These are phyloP conservation scores for Leccinum pellstonianum DNA, from an alignment of 768 basidiomycete species.

Conservation along the genomic window DNA sequence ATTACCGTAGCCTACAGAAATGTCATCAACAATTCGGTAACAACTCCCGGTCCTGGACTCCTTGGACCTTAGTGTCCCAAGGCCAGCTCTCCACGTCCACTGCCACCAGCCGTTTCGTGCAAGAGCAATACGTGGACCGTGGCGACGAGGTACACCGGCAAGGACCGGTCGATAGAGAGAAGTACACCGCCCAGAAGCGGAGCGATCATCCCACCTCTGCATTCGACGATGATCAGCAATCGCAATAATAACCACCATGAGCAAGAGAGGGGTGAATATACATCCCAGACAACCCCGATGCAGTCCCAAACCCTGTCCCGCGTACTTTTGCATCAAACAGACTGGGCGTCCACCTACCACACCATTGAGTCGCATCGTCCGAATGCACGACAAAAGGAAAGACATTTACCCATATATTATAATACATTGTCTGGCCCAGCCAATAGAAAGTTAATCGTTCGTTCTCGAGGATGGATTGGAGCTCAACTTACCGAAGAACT, in stretches of 20 bases:
- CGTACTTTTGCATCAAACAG: conserved; percentile 83
- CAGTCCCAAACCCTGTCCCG: conserved; percentile 86
- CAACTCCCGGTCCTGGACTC: too few species aligned
- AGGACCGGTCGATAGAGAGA: conserved; percentile 60
- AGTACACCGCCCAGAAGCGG: conserved; percentile 76
- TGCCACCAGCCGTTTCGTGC: conserved; percentile 42
- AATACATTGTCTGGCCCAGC: conserved; percentile 68
- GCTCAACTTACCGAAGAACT: too few species aligned
- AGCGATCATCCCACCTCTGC: conserved; percentile 86
- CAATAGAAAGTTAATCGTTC: not conserved
- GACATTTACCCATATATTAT: conserved; percentile 63
- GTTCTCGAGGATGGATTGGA: not conserved
- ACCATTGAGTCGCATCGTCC: not conserved
- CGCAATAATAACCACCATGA: not conserved
- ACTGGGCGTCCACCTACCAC: conserved; percentile 72
- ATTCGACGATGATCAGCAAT: not conserved
- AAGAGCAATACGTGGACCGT: conserved; percentile 63
- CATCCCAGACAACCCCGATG: conserved; percentile 83
- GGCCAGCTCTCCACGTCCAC: conserved; percentile 8
- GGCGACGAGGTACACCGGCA: conserved; percentile 72
- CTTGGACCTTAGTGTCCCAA: not conserved
- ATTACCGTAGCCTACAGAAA: not conserved
- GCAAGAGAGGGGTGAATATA: conserved; percentile 36
- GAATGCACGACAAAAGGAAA: not conserved
- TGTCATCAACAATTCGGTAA: not conserved